Conservation (phyloP, 495 filamentous ascomycete species). For the Aspergillus nanangensis region DNA sequence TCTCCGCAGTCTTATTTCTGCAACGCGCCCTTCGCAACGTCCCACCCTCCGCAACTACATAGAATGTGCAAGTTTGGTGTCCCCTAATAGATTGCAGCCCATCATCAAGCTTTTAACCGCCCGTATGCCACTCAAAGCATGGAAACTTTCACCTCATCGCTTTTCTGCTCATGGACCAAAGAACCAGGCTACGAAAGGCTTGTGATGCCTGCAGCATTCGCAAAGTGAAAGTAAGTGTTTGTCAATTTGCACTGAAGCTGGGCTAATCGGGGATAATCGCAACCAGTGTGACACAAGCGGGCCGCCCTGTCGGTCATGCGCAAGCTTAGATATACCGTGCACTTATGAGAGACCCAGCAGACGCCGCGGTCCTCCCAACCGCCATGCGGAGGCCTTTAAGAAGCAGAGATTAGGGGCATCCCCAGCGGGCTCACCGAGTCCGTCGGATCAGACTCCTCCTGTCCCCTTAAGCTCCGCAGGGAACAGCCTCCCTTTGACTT, state of each 20-base stretch:
- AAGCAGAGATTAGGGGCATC: conserved; percentile 50
- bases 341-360: conserved; percentile 76
- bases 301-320: conserved; percentile 76
- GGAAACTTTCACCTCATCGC: conserved; percentile 17
- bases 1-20: not conserved
- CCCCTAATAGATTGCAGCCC: conserved; percentile 1
- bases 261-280: conserved; percentile 2
- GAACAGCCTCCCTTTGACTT: conserved; percentile 17
- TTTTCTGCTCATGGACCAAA: conserved; percentile 33
- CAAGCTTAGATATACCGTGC: conserved; percentile 74
- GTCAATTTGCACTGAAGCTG: not conserved
- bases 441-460: conserved; percentile 18
- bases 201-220: conserved; percentile 83
- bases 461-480: conserved; percentile 18
- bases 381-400: conserved; percentile 79
- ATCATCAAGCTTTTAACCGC: conserved; percentile 5
- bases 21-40: not conserved
- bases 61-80: conserved; percentile 6
- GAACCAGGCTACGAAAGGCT: conserved; percentile 64
- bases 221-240: conserved; percentile 68
- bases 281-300: conserved; percentile 73
- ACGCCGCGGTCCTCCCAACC: conserved; percentile 79
- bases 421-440: conserved; percentile 21
- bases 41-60: not conserved
- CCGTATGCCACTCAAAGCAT: conserved; percentile 14